Evolutionary conservation across 331 rosid species (phyloP).

Genomic region (Stylosanthes scabra): DNA sequence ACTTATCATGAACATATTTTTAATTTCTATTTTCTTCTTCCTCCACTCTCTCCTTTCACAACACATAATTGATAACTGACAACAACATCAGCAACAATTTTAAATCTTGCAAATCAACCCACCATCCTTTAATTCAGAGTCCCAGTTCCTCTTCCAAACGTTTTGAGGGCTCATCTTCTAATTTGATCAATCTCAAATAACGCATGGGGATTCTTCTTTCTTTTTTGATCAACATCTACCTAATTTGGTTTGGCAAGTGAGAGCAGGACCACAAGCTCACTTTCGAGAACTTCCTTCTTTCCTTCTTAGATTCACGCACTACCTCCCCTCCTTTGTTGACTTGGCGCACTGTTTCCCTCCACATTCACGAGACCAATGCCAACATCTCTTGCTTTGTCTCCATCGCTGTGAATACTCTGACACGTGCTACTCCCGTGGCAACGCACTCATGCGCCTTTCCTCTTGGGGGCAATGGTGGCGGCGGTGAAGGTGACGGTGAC

Average conservation of each 20-base stretch:
- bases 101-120: conserved; percentile 48
- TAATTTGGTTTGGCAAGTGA: conserved; percentile 96
- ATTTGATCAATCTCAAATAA: conserved; percentile 77
- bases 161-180: conserved; percentile 84
- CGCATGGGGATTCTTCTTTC: conserved; percentile 96
- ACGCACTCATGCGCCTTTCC: conserved; percentile 66
- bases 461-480: too few species aligned
- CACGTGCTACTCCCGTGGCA: conserved; percentile 62
- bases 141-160: conserved; percentile 78
- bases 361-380: conserved; percentile 89
- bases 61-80: neutral
- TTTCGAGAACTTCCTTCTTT: conserved; percentile 73
- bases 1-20: too few species aligned
- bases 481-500: too few species aligned
- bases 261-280: conserved; percentile 51
- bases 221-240: conserved; percentile 74
- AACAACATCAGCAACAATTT: neutral
- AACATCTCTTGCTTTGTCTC: conserved; percentile 78
- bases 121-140: conserved; percentile 61
- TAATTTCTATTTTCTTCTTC: neutral
- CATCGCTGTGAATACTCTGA: conserved; percentile 71
- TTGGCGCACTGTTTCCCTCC: conserved; percentile 82
- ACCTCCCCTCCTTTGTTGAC: conserved; percentile 79
- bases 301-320: conserved; percentile 57
- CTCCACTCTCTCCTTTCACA: neutral